Evolutionary conservation across 768 basidiomycete species (phyloP).

Genomic region (Collybiopsis confluens): DNA sequence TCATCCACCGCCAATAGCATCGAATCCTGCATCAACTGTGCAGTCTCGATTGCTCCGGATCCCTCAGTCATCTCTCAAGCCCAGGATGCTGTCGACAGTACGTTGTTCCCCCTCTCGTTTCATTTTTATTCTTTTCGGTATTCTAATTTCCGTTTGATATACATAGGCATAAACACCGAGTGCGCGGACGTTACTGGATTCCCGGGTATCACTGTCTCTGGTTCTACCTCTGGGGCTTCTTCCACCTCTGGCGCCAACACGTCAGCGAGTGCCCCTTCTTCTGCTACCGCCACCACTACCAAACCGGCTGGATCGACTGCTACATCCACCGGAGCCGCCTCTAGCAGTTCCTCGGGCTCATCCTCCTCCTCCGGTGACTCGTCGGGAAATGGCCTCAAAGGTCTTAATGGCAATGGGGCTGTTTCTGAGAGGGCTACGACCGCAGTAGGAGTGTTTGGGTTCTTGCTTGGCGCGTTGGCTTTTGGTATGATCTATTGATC

Average conservation of each 20-base stretch:
- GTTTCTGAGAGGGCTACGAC: not conserved
- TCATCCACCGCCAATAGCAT: not conserved
- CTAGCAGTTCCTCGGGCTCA: not conserved
- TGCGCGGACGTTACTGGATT: not conserved
- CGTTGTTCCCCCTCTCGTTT: not conserved
- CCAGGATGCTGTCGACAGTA: not conserved
- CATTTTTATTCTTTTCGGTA: not conserved
- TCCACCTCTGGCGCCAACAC: not conserved
- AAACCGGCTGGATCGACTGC: not conserved
- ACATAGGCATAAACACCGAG: not conserved
- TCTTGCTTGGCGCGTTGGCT: not conserved
- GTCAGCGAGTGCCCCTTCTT: not conserved
- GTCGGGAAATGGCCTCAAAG: not conserved
- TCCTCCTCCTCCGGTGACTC: too few relatives aligned
- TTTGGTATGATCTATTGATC: not conserved
- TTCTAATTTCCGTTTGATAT: not conserved
- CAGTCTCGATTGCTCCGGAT: not conserved
- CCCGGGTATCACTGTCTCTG: not conserved
- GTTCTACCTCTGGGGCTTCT: not conserved
- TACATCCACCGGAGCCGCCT: not conserved
- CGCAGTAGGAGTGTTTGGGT: not conserved
- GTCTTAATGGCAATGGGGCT: not conserved
- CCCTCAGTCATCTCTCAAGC: not conserved
- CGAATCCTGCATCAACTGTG: conserved; percentile 5
- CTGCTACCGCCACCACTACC: not conserved